phyloP scores from a whole-genome alignment of 2,329 filamentous ascomycete species.

The Colletotrichum sp. region DNA sequence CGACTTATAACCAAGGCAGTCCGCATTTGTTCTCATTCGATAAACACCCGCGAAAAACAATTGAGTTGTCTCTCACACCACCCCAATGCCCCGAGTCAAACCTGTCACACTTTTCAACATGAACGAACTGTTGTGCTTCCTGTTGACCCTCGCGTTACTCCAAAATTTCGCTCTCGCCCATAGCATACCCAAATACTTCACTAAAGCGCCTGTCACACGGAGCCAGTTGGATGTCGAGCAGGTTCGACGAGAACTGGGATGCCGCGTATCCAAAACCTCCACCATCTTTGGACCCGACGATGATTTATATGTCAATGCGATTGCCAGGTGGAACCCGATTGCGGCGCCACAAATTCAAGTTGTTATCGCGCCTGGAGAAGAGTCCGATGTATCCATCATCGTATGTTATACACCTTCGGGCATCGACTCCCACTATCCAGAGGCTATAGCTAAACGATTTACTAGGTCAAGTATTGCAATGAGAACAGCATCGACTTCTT shows the following conservation, averaged over 20 bases:
- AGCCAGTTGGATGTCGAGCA: neutral
- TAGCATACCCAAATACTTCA: neutral
- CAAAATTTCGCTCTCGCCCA: neutral
- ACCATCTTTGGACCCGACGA: neutral
- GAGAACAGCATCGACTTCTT: slow-evolving; percentile 26
- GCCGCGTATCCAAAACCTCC: neutral
- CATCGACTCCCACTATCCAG: neutral
- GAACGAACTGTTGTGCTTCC: neutral
- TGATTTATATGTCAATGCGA: neutral
- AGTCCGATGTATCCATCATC: neutral
- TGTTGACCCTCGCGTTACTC: neutral
- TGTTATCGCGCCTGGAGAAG: neutral
- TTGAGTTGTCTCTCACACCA: neutral
- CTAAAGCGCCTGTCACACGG: neutral
- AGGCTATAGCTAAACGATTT: neutral
- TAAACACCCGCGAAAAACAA: neutral
- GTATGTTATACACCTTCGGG: neutral
- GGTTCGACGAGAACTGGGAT: neutral
- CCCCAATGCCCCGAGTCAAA: neutral
- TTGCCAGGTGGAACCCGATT: neutral
- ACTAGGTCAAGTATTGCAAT: slow-evolving; percentile 25
- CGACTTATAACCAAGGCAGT: neutral
- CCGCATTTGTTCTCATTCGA: neutral
- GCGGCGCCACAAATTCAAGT: neutral
- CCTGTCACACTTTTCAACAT: neutral